Percentiles rank a stretch among this genome's conserved stretches.
These are phyloP conservation scores for Sugiyamaella neomexicana DNA, from an alignment of 1,139 yeast species.

Conservation along the genomic window DNA sequence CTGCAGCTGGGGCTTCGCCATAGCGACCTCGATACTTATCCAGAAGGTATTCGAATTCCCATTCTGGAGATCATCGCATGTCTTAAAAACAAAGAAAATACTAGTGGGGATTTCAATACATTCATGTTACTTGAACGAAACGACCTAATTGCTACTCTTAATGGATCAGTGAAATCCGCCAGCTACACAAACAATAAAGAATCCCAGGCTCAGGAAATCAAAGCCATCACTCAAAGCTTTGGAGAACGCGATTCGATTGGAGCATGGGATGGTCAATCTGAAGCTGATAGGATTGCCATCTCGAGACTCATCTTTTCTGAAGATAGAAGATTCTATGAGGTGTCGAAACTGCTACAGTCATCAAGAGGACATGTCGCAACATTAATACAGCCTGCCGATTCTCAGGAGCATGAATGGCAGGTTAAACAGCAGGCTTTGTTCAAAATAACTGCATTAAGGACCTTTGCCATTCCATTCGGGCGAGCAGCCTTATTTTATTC, in stretches of 20 bases:
- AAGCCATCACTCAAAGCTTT: constrained; percentile 48
- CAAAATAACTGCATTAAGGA: constrained; percentile 63
- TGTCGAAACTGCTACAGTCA: constrained; percentile 67
- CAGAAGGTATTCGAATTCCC: constrained; percentile 69
- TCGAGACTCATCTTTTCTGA: constrained; percentile 70
- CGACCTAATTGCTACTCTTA: constrained; percentile 46
- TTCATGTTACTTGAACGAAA: constrained; percentile 65
- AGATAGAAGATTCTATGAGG: constrained; percentile 80
- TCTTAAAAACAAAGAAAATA: constrained; percentile 32
- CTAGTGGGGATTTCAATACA: constrained; percentile 38
- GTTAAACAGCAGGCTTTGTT: constrained; percentile 64
- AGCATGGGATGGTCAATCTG: constrained; percentile 69
- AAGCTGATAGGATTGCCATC: constrained; percentile 64
- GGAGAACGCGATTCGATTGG: constrained; percentile 52
- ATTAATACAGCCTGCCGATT: constrained; percentile 43
- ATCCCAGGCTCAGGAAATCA: constrained; percentile 14
- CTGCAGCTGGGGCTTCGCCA: constrained; percentile 54
- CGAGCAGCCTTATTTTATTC: constrained; percentile 72
- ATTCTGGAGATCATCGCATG: constrained; percentile 49
- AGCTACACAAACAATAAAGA: constrained; percentile 20
- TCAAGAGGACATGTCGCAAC: constrained; percentile 57
- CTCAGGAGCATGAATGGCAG: constrained; percentile 59
- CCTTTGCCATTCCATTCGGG: constrained; percentile 75
- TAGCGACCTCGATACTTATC: constrained; percentile 64
- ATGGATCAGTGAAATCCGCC: neutral